phyloP scores from a whole-genome alignment of 805 yeast genomes.

The Komagataella phaffii region DNA sequence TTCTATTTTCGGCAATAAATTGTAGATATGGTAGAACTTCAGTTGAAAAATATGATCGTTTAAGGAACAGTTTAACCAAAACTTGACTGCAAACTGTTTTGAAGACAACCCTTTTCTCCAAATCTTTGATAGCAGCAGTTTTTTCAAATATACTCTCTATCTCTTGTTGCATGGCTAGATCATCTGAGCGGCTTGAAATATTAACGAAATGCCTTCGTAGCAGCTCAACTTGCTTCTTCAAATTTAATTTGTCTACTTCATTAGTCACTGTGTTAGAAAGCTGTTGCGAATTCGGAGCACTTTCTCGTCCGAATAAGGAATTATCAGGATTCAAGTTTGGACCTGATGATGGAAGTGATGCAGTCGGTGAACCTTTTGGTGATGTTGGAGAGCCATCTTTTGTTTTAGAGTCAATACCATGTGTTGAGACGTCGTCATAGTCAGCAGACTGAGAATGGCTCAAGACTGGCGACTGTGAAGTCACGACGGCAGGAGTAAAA shows the following conservation, averaged over 20 bases:
- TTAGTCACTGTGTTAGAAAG: not conserved
- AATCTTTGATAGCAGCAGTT: not conserved
- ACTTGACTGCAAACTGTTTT: not conserved
- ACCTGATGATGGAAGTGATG: not conserved
- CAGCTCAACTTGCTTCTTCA: not conserved
- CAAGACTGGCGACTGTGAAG: not conserved
- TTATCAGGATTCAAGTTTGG: not conserved
- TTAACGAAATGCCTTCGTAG: not conserved
- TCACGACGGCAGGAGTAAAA: not conserved
- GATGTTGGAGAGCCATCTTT: not conserved
- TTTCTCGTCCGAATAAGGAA: not conserved
- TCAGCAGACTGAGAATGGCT: not conserved
- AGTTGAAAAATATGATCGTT: not conserved
- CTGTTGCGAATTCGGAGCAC: not conserved
- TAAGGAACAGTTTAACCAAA: not conserved
- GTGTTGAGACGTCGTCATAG: not conserved
- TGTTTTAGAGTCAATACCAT: not conserved
- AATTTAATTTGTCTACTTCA: not conserved
- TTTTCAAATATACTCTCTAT: not conserved
- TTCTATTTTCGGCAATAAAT: not conserved
- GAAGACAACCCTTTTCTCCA: not conserved
- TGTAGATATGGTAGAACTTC: not conserved
- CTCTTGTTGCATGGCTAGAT: not conserved
- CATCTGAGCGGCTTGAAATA: not conserved
- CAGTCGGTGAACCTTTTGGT: not conserved